A percentile compares a stretch with the other conserved stretches of the same genome.
phyloP scores from a whole-genome alignment of 148 eudicot genomes.

The Camellia japonica region DNA sequence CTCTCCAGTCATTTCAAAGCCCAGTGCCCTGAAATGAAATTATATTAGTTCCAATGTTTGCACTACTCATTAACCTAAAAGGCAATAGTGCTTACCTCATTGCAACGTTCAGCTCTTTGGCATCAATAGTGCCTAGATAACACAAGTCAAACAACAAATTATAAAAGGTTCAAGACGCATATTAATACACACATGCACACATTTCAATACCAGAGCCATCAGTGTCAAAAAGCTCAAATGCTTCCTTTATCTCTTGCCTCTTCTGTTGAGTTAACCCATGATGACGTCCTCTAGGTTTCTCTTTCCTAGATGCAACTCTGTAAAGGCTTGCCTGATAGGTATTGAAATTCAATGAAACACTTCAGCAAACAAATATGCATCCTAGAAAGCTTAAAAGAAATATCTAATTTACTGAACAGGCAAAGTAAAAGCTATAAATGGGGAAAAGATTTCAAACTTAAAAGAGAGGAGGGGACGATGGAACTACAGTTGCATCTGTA shows the following conservation, averaged over 20 bases:
- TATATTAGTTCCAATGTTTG: constrained; percentile 7
- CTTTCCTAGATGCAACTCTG: constrained; percentile 42
- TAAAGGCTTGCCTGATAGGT: constrained; percentile 28
- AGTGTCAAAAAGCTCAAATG: constrained; percentile 93
- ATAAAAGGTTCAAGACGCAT: neutral
- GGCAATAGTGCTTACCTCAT: constrained; percentile 65
- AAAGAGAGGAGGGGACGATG: neutral
- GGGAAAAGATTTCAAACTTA: neutral
- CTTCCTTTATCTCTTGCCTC: constrained; percentile 93
- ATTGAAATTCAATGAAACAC: constrained; percentile 8
- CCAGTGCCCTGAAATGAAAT: constrained; percentile 74
- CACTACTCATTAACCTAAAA: constrained; percentile 4
- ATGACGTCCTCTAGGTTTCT: constrained; percentile 73
- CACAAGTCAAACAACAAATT: neutral
- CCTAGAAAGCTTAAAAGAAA: neutral
- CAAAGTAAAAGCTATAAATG: neutral
- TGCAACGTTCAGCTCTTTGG: constrained; percentile 78
- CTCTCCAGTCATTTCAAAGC: constrained; percentile 94
- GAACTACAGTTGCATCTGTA: neutral
- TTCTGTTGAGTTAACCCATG: constrained; percentile 75
- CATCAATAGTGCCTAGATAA: constrained; percentile 55
- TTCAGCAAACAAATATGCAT: neutral
- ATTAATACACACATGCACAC: neutral
- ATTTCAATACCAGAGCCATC: constrained; percentile 80
- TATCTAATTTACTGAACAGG: neutral